Percentiles rank a stretch among this genome's conserved stretches.
These are phyloP conservation scores for Fusarium chlamydosporum DNA, from an alignment of 2,329 filamentous ascomycete genomes.

Conservation along the genomic window DNA sequence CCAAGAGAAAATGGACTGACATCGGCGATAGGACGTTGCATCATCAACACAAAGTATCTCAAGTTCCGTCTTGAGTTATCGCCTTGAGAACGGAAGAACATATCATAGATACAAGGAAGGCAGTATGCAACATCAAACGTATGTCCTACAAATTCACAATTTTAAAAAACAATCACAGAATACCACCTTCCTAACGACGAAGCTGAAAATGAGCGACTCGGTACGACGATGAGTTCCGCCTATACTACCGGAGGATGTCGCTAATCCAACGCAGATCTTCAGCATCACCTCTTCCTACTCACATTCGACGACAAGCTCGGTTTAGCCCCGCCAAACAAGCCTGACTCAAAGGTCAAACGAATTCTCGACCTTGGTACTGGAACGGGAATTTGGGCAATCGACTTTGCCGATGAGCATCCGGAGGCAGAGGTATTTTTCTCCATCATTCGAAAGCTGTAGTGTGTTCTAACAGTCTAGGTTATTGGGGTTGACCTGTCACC, in stretches of 20 bases:
- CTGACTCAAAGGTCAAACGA: not conserved
- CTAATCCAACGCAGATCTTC: conserved; percentile 8
- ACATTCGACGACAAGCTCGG: conserved; percentile 21
- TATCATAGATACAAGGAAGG: conserved; percentile 33
- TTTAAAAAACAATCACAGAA: not conserved
- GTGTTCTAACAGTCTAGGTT: not conserved
- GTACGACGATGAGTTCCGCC: not conserved
- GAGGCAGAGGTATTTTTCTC: not conserved
- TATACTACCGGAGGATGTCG: not conserved
- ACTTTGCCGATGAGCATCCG: conserved; percentile 30
- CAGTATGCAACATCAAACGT: not conserved
- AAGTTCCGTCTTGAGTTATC: conserved; percentile 23
- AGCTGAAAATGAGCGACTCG: conserved; percentile 26
- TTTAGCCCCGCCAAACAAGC: not conserved
- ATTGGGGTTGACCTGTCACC: conserved; percentile 14
- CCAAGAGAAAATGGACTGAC: rapidly evolving
- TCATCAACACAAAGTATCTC: conserved; percentile 26
- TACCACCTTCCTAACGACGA: conserved; percentile 34
- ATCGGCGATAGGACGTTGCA: not conserved
- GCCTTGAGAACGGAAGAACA: conserved; percentile 24
- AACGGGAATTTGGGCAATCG: conserved; percentile 32
- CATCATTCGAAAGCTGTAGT: rapidly evolving
- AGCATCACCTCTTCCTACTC: conserved; percentile 24
- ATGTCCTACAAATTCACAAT: rapidly evolving
- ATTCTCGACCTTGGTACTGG: conserved; percentile 34